phyloP scores from a whole-genome alignment of 116 monocot species.

The Phalaenopsis hybrid region DNA sequence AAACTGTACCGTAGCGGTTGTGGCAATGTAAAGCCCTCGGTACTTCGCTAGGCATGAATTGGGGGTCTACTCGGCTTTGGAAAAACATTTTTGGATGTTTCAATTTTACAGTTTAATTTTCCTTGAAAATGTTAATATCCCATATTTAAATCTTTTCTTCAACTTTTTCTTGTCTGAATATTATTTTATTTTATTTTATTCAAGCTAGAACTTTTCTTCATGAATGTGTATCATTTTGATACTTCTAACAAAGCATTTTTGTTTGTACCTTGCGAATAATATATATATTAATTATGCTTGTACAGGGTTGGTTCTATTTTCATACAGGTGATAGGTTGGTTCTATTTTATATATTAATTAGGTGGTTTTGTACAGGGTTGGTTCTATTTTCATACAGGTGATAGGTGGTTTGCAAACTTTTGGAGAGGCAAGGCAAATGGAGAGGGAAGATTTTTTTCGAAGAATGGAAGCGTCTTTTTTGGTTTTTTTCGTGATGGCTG shows the following conservation, averaged over 20 bases:
- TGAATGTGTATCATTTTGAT: not conserved
- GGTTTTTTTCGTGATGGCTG: slow-evolving; percentile 81
- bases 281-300: slow-evolving; percentile 5
- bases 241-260: not conserved
- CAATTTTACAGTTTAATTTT: too few relatives aligned
- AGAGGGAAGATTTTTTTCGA: slow-evolving; percentile 84
- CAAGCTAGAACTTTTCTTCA: too few relatives aligned
- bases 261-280: not conserved
- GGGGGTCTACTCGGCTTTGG: too few relatives aligned
- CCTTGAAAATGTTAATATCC: too few relatives aligned
- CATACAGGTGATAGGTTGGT: slow-evolving; percentile 54
- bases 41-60: not conserved
- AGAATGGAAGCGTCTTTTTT: slow-evolving; percentile 63
- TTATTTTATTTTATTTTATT: not conserved
- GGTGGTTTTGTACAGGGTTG: slow-evolving; percentile 55
- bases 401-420: slow-evolving; percentile 92
- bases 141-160: not conserved
- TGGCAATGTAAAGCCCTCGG: too few relatives aligned
- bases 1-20: not conserved
- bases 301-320: slow-evolving; percentile 98
- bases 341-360: not conserved
- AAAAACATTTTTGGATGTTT: too few relatives aligned
- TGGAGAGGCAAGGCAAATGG: slow-evolving; percentile 97
- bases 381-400: slow-evolving; percentile 92
- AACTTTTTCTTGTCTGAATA: not conserved